A percentile compares a stretch with the other conserved stretches of the same genome.
Conservation (phyloP, 495 filamentous ascomycete species). For the Neurospora hispaniola region DNA sequence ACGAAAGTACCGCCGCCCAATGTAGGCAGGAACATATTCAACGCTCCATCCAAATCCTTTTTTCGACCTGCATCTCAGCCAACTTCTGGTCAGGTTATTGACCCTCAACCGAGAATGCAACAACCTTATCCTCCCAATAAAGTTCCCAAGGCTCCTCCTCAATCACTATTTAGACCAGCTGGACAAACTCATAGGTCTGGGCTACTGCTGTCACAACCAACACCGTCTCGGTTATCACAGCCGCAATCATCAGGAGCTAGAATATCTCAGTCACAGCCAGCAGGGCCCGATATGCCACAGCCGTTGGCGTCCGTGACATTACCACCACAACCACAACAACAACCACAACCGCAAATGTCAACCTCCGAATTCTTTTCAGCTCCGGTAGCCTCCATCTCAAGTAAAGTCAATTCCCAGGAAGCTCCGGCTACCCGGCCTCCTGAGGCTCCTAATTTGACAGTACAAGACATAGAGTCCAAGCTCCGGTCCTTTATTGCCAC, state of each 20-base stretch:
- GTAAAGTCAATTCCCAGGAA: background rate
- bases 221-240: background rate
- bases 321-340: background rate
- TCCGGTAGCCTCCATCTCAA: background rate
- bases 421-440: conserved; percentile 15
- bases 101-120: background rate
- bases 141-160: background rate
- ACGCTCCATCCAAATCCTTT: background rate
- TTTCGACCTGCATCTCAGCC: background rate
- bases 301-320: background rate
- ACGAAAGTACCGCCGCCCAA: background rate
- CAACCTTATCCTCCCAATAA: background rate
- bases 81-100: background rate
- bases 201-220: background rate
- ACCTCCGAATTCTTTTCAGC: background rate
- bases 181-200: background rate
- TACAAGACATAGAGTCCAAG: conserved; percentile 22
- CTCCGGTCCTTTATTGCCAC: conserved; percentile 20
- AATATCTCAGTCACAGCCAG: background rate
- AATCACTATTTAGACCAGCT: background rate
- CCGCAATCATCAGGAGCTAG: background rate
- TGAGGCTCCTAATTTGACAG: conserved; percentile 25
- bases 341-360: background rate
- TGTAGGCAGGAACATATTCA: background rate
- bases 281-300: background rate